phyloP scores from a whole-genome alignment of 2,329 filamentous ascomycete genomes.

The Acrocalymma vagum region DNA sequence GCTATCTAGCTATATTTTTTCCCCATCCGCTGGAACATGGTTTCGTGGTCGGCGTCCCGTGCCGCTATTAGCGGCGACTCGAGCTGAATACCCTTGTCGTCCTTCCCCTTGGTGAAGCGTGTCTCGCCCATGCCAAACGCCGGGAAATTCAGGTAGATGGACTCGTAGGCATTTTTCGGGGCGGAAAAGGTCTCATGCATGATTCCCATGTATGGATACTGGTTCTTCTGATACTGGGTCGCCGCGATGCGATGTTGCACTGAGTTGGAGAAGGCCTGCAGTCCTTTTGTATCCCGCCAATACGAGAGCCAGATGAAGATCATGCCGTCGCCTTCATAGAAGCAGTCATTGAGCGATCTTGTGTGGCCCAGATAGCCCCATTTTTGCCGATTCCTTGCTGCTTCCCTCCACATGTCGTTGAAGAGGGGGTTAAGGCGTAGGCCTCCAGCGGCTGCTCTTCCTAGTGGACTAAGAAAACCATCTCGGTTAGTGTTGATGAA shows the following conservation, averaged over 20 bases:
- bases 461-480: slow-evolving; percentile 4
- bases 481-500: too few relatives aligned
- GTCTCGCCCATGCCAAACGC: slow-evolving; percentile 4
- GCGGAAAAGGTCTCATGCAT: slow-evolving; percentile 9
- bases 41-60: not conserved
- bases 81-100: not conserved
- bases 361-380: slow-evolving; percentile 1
- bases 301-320: slow-evolving; percentile 3
- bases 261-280: not conserved
- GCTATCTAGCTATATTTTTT: too few relatives aligned
- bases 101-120: not conserved
- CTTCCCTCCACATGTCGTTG: slow-evolving; percentile 8
- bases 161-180: slow-evolving; percentile 3
- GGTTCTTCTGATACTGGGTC: not conserved
- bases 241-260: not conserved
- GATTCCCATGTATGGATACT: slow-evolving; percentile 7
- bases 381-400: slow-evolving; percentile 2
- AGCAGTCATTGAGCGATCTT: not conserved
- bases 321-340: not conserved
- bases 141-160: slow-evolving; percentile 6
- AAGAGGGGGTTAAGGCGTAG: not conserved
- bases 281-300: slow-evolving; percentile 4
- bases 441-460: not conserved
- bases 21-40: slow-evolving; percentile 4
- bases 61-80: not conserved